phyloP scores from a whole-genome alignment of 306 rosid genomes.

The Citrullus amarus region DNA sequence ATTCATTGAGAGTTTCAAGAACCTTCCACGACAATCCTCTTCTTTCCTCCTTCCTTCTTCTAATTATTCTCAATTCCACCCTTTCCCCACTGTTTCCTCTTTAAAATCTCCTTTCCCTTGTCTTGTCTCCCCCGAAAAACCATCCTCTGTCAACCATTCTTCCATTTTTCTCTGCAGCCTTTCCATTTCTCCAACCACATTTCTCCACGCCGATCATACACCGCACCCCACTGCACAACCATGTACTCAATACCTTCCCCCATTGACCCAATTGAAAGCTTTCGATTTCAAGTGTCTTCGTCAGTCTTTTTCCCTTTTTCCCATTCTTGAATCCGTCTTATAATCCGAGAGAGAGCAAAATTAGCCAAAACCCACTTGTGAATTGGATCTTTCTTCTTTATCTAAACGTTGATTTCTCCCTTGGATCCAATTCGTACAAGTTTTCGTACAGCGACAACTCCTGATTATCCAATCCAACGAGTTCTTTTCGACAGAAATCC shows the following conservation, averaged over 20 bases:
- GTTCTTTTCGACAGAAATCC: neutral
- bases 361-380: neutral
- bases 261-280: neutral
- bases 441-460: neutral
- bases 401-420: neutral
- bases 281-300: neutral
- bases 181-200: neutral
- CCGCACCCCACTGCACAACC: neutral
- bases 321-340: neutral
- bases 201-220: neutral
- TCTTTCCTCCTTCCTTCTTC: neutral
- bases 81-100: neutral
- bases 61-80: neutral
- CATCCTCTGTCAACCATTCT: neutral
- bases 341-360: neutral
- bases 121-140: neutral
- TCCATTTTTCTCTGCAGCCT: neutral
- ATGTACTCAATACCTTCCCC: neutral
- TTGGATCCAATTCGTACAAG: neutral
- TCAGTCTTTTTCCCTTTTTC: neutral
- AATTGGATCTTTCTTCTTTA: neutral
- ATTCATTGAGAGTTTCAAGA: conserved; percentile 4
- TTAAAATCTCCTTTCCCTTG: neutral
- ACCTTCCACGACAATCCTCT: neutral
- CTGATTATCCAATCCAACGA: neutral